Base-by-base conservation (phyloP, 306 rosid species). In the Begonia masoniana region DNA sequence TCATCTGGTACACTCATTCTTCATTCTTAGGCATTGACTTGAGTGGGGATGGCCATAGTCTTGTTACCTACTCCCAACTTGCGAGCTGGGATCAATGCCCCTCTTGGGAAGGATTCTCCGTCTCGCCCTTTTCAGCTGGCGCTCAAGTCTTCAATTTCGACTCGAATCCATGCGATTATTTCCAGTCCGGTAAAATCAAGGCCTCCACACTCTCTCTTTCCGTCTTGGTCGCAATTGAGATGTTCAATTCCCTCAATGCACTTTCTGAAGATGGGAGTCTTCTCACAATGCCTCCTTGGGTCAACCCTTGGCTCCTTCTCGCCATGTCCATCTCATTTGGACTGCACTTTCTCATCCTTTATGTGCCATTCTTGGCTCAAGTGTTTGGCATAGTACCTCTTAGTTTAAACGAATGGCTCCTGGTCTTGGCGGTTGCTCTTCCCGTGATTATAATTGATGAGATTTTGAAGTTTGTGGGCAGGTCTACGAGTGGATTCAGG, bases 221-320 rank as follows among this genome's bases (percentile, higher is more conserved):
- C 0, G 95, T 89, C 54, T 64, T 89, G 82, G 97, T 89, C 7
- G 87, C 97, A 67, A 85, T 89, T 10, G 97, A 85, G 78, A 89
- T 89, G 95, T 89, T 89, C 78, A 89, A 85, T 66, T 85, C 97
- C 55, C 94, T 89, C 31, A 89, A 89, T 41, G 66, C 66, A 15
- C 66, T 89, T 12, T 89, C 97, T 0, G 97, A 74, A 70, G 76
- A 89, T 55, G 87, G 95, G 49, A 89, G 97, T 71, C 87, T 89
- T 52, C 42, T 89, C 67, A 62, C 85, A 13, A 89, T 89, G 97
- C 97, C 95, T 26, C 97, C 95, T 4, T 89, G 97, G 97, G 87
- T 85, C 43, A 89, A 89, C 67, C 95, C 97, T 3, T 89, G 85
- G 85, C 97, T 89, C 61, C 95, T 89, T 61, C 48, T 89, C 60